Conservation (phyloP, 768 basidiomycete species). For the Cytidiella melzeri region DNA sequence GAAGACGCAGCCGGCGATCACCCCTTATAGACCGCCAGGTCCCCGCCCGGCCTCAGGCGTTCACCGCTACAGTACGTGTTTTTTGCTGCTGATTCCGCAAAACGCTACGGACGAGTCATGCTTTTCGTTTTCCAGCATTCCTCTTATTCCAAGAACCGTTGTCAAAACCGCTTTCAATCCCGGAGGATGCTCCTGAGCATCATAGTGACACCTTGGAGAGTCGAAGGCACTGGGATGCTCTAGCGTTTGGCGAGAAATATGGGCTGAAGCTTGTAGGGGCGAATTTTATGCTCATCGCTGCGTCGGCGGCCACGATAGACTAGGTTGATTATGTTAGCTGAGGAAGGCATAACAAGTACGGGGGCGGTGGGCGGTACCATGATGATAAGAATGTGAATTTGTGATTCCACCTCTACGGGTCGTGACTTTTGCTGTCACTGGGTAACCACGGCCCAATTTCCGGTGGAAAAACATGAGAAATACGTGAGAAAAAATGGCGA, state of each 20-base stretch:
- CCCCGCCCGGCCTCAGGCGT: conserved; percentile 47
- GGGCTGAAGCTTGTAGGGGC: conserved; percentile 52
- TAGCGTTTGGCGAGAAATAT: conserved; percentile 44
- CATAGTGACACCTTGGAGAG: conserved; percentile 34
- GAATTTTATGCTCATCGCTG: conserved; percentile 38
- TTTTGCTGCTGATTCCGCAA: background rate
- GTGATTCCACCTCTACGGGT: too few relatives aligned
- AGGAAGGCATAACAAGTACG: too few relatives aligned
- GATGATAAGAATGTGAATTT: too few relatives aligned
- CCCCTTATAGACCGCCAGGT: conserved; percentile 52
- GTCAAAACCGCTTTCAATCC: conserved; percentile 32
- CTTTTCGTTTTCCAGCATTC: conserved; percentile 33
- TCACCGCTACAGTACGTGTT: conserved; percentile 50
- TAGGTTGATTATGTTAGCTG: too few relatives aligned
- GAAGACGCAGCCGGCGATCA: conserved; percentile 40
- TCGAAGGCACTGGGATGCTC: conserved; percentile 50
- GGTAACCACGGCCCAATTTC: too few relatives aligned
- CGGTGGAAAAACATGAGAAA: too few relatives aligned
- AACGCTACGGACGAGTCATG: background rate
- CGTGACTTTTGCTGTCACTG: too few relatives aligned
- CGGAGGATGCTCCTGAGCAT: conserved; percentile 39
- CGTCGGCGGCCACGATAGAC: too few relatives aligned
- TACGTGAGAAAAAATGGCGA: too few relatives aligned
- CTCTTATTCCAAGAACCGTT: conserved; percentile 56
- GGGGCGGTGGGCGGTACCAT: too few relatives aligned